Evolutionary conservation across 1,284 basidiomycete species (phyloP), one percentile per base, ranked within the genome.

Genomic region (Fistulinella cinereoalba): DNA sequence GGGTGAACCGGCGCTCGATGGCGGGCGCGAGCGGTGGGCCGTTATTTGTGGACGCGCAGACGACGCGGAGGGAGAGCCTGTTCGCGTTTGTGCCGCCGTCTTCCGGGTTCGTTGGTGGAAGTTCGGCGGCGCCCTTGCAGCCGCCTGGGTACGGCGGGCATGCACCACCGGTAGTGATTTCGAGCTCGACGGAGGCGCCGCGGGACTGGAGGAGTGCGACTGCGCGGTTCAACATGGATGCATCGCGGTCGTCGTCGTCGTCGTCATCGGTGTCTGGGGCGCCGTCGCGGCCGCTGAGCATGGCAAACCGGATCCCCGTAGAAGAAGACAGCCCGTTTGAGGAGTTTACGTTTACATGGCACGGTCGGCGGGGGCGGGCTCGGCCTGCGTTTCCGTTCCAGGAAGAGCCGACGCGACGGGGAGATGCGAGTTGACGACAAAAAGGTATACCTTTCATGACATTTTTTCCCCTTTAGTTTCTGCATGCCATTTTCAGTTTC

Each of bases 321-420:
- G 53, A 59, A 0, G 57, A 61, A 22, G 57, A 59, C 6, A 29
- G 33, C 3, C 6, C 38, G 38, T 49, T 57, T 21, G 56, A 62
- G 3, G 60, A 58, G 0, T 43, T 39, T n/a, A 37, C 44, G 36
- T 49, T 61, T 47, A 50, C 45, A 13, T 58, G 60, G 60, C 19
- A 32, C 6, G 3, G 33, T 10, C 46, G 38, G 1, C n/a, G 40
- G 11, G 27, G 44, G 9, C 40, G 51, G 15, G 7, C n/a, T 2
- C 42, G 25, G 6, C 43, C 25, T 7, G 2, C 19, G 22, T 42
- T 39, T 33, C 13, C 52, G 11, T 44, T 39, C 23, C 49, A 37
- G 16, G 53, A 45, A 8, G 56, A 48, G 22, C 22, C 43, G 18
- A 19, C 41, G 18, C 23, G 50, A 16, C 46, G 50, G 4, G 34